A percentile compares a stretch with the other conserved stretches of the same genome.
These are phyloP conservation scores for Tricholoma matsutake DNA, from an alignment of 768 basidiomycete genomes.

Conservation along the genomic window DNA sequence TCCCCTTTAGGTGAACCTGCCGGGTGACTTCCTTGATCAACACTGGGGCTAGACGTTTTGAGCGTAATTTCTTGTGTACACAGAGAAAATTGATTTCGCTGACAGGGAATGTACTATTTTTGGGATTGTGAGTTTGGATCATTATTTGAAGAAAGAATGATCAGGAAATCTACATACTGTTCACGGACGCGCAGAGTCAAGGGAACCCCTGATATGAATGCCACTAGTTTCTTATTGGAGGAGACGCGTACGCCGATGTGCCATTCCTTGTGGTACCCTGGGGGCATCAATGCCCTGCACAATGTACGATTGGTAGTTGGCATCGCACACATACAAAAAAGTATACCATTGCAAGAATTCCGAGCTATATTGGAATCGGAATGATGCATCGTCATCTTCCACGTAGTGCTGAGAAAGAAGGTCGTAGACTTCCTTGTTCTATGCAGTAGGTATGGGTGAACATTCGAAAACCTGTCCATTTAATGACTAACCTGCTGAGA, in stretches of 20 bases:
- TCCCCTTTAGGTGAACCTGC: conserved; percentile 81
- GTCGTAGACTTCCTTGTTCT: conserved; percentile 92
- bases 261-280: conserved; percentile 93
- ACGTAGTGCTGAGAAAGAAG: conserved; percentile 93
- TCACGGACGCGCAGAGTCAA: conserved; percentile 80
- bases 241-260: conserved; percentile 92
- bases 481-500: conserved; percentile 57
- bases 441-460: conserved; percentile 6
- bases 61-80: conserved; percentile 95
- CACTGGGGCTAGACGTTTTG: conserved; percentile 92
- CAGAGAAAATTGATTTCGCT: conserved; percentile 98
- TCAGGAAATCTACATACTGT: conserved; percentile 52
- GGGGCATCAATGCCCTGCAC: conserved; percentile 87
- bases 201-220: conserved; percentile 94
- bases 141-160: background rate
- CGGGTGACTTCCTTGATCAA: conserved; percentile 97
- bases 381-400: conserved; percentile 93
- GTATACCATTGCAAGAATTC: conserved; percentile 89
- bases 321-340: background rate
- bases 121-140: background rate
- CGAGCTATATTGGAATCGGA: conserved; percentile 93
- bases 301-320: conserved; percentile 1
- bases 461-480: background rate
- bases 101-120: conserved; percentile 44
- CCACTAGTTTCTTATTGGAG: conserved; percentile 90